A percentile compares a stretch with the other conserved stretches of the same genome.
These are phyloP conservation scores for Hypomontagnella monticulosa DNA, from an alignment of 495 filamentous ascomycete species.

Conservation along the genomic window DNA sequence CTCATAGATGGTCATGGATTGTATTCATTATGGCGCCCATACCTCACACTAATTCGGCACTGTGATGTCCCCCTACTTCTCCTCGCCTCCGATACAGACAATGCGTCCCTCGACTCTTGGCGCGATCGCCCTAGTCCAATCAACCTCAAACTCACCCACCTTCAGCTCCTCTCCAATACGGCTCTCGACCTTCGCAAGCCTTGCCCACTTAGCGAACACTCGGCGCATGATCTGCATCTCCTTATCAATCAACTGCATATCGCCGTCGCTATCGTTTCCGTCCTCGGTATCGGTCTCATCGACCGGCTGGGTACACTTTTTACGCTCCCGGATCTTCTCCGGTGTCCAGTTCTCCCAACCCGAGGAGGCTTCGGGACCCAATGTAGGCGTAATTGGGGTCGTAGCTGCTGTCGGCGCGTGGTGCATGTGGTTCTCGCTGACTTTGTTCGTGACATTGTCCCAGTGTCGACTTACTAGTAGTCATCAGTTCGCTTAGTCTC, in stretches of 20 bases:
- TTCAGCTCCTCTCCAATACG: conserved; percentile 55
- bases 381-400: conserved; percentile 43
- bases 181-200: conserved; percentile 67
- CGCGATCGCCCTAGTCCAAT: conserved; percentile 82
- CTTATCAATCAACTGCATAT: conserved; percentile 47
- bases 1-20: conserved; percentile 11
- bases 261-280: conserved; percentile 36
- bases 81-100: conserved; percentile 38
- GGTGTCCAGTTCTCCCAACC: conserved; percentile 57
- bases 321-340: conserved; percentile 54
- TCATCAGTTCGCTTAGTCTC: conserved; percentile 11
- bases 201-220: conserved; percentile 78
- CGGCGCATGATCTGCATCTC: conserved; percentile 63
- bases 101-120: conserved; percentile 84
- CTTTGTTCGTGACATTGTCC: conserved; percentile 63
- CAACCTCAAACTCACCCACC: conserved; percentile 67
- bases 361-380: conserved; percentile 34
- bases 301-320: conserved; percentile 38
- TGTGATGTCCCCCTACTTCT: conserved; percentile 7
- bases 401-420: conserved; percentile 47
- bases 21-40: conserved; percentile 4
- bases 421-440: conserved; percentile 55
- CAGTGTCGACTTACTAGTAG: conserved; percentile 66
- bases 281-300: conserved; percentile 51
- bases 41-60: not conserved